Conservation (phyloP, 2,329 filamentous ascomycete genomes). For the Fusarium robinianum region DNA sequence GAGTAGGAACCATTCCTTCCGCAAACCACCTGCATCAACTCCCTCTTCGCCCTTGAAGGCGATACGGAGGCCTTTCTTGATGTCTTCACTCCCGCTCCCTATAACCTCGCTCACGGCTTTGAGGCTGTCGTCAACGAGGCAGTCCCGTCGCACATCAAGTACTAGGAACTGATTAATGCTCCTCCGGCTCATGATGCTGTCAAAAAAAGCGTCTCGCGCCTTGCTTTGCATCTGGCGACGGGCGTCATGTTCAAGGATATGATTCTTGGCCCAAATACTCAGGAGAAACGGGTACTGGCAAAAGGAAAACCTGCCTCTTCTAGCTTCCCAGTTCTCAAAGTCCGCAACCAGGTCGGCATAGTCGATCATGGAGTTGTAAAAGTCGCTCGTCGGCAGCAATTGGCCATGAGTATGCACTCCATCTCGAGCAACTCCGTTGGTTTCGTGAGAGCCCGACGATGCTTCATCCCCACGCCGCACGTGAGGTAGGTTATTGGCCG, state of each 20-base stretch:
- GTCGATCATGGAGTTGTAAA: slow-evolving; percentile 86
- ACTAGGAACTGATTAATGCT: slow-evolving; percentile 77
- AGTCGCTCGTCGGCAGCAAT: slow-evolving; percentile 78
- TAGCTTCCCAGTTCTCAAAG: slow-evolving; percentile 85
- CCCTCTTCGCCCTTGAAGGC: slow-evolving; percentile 89
- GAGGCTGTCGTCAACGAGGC: slow-evolving; percentile 85
- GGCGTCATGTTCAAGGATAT: slow-evolving; percentile 86
- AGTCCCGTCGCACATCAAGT: slow-evolving; percentile 79
- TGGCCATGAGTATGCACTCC: slow-evolving; percentile 56
- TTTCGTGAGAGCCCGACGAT: slow-evolving; percentile 30
- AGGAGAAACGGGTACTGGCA: slow-evolving; percentile 92
- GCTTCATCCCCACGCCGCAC: slow-evolving; percentile 42
- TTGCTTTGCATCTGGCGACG: slow-evolving; percentile 87
- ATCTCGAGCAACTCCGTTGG: slow-evolving; percentile 30
- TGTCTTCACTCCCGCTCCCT: slow-evolving; percentile 77
- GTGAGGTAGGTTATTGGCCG: slow-evolving; percentile 69
- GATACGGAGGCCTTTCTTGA: slow-evolving; percentile 88
- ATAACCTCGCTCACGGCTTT: slow-evolving; percentile 84
- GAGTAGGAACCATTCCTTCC: slow-evolving; percentile 94
- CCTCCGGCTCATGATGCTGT: slow-evolving; percentile 78
- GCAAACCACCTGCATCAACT: slow-evolving; percentile 83
- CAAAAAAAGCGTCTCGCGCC: slow-evolving; percentile 87
- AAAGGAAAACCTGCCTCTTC: slow-evolving; percentile 76
- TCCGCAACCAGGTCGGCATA: slow-evolving; percentile 84
- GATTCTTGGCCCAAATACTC: slow-evolving; percentile 90